These are phyloP conservation scores for Calonectria crousiana DNA, from an alignment of 2,329 filamentous ascomycete species.

Conservation along the genomic window DNA sequence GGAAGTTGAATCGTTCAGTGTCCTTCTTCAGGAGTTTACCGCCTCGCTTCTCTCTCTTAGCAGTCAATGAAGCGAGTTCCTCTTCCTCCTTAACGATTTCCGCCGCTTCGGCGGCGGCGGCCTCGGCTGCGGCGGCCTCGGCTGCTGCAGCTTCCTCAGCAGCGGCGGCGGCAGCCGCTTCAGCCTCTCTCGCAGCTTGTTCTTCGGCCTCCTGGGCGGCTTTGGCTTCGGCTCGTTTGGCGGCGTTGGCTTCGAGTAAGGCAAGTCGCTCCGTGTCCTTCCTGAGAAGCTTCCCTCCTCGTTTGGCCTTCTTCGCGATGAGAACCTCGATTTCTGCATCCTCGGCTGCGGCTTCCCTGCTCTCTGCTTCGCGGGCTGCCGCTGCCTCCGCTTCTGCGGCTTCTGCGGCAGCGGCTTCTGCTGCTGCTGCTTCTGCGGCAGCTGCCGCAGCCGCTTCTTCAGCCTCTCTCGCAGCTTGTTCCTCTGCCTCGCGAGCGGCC, in stretches of 20 bases:
- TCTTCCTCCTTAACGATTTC: conserved; percentile 44
- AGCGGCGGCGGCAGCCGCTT: conserved; percentile 20
- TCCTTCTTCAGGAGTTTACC: conserved; percentile 42
- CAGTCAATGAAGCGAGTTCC: conserved; percentile 35
- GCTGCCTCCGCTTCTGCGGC: conserved; percentile 29
- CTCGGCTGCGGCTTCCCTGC: conserved; percentile 39
- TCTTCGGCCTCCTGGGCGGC: conserved; percentile 43
- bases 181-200: conserved; percentile 30
- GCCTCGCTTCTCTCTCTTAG: conserved; percentile 39
- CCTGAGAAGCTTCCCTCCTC: conserved; percentile 37
- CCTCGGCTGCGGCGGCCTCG: conserved; percentile 14
- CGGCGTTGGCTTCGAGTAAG: conserved; percentile 38
- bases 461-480: conserved; percentile 32
- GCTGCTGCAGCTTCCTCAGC: conserved; percentile 33
- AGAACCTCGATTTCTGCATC: conserved; percentile 52
- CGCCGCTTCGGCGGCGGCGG: conserved; percentile 46
- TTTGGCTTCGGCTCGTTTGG: conserved; percentile 42
- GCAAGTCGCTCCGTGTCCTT: conserved; percentile 36
- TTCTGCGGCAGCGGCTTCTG: conserved; percentile 31
- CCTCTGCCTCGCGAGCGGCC: conserved; percentile 33
- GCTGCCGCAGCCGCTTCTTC: conserved; percentile 35
- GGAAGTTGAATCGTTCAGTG: conserved; percentile 35
- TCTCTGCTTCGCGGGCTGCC: conserved; percentile 28
- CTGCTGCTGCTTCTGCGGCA: conserved; percentile 41
- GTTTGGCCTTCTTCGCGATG: conserved; percentile 55